Conservation (phyloP, 2,329 filamentous ascomycete genomes). For the Neofusicoccum ribis region DNA sequence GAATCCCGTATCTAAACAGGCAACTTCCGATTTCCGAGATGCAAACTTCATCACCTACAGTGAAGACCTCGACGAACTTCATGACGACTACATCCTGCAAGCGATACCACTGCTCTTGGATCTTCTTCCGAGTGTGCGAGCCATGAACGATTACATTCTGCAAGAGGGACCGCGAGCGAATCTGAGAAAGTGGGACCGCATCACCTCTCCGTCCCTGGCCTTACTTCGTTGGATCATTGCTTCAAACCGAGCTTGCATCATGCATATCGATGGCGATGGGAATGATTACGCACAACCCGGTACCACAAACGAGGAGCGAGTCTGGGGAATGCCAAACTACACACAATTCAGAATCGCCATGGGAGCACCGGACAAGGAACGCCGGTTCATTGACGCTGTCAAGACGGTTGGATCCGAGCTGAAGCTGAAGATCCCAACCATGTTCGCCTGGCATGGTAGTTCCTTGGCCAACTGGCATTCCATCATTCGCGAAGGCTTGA, state of each 20-base stretch:
- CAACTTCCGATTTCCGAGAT: slow-evolving; percentile 29
- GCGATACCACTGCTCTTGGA: slow-evolving; percentile 56
- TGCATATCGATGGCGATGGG: slow-evolving; percentile 62
- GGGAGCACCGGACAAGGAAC: slow-evolving; percentile 86
- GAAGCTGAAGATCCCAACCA: slow-evolving; percentile 59
- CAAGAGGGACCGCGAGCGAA: slow-evolving; percentile 39
- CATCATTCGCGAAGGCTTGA: slow-evolving; percentile 78
- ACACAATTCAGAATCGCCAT: slow-evolving; percentile 86
- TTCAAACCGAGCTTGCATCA: slow-evolving; percentile 83
- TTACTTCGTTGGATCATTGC: slow-evolving; percentile 85
- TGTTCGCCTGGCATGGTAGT: slow-evolving; percentile 89
- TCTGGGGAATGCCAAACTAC: slow-evolving; percentile 66
- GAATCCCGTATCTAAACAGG: background rate
- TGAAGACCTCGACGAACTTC: slow-evolving; percentile 59
- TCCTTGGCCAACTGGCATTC: slow-evolving; percentile 79
- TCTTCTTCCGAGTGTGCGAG: slow-evolving; percentile 60
- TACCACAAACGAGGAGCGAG: slow-evolving; percentile 49
- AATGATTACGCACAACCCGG: background rate
- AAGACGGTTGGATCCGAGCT: slow-evolving; percentile 45
- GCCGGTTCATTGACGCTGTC: slow-evolving; percentile 68
- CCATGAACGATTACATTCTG: slow-evolving; percentile 54
- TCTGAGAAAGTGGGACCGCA: slow-evolving; percentile 55
- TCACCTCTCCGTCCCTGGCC: slow-evolving; percentile 66
- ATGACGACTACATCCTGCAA: slow-evolving; percentile 46
- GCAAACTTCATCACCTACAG: slow-evolving; percentile 49